phyloP scores from a whole-genome alignment of 2,329 filamentous ascomycete species.

The Aphanocladium album region DNA sequence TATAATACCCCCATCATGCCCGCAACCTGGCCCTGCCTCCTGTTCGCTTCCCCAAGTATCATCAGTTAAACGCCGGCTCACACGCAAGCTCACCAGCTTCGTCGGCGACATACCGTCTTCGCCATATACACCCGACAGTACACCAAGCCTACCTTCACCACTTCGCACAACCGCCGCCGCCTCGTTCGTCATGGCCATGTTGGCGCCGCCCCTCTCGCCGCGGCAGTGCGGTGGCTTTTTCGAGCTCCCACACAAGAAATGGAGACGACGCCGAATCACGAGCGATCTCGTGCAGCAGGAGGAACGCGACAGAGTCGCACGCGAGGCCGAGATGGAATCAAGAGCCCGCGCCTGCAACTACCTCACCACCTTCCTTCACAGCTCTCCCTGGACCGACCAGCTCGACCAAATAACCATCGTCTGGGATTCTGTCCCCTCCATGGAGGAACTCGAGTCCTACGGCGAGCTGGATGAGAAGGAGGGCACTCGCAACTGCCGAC shows the following conservation, averaged over 20 bases:
- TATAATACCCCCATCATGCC: slow-evolving; percentile 10
- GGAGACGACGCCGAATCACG: slow-evolving; percentile 14
- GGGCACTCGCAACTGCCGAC: slow-evolving; percentile 31
- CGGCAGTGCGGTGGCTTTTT: slow-evolving; percentile 15
- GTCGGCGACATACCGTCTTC: neutral
- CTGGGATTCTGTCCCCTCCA: slow-evolving; percentile 28
- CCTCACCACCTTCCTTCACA: slow-evolving; percentile 26
- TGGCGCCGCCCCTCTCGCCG: neutral
- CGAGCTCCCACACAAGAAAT: slow-evolving; percentile 20
- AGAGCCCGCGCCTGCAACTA: slow-evolving; percentile 28
- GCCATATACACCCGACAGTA: neutral
- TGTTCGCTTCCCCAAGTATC: neutral
- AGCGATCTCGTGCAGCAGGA: slow-evolving; percentile 15
- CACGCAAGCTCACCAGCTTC: neutral
- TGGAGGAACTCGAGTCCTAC: slow-evolving; percentile 29
- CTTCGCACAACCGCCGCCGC: neutral
- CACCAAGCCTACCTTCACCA: neutral
- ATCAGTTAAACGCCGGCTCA: neutral
- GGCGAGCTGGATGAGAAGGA: slow-evolving; percentile 29
- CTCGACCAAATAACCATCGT: slow-evolving; percentile 30
- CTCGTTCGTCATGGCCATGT: neutral
- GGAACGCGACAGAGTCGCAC: slow-evolving; percentile 19
- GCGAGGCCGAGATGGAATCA: slow-evolving; percentile 27
- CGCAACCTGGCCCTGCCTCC: neutral
- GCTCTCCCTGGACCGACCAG: slow-evolving; percentile 26